phyloP scores from a whole-genome alignment of 1,284 basidiomycete genomes.

The Waitea zeae region DNA sequence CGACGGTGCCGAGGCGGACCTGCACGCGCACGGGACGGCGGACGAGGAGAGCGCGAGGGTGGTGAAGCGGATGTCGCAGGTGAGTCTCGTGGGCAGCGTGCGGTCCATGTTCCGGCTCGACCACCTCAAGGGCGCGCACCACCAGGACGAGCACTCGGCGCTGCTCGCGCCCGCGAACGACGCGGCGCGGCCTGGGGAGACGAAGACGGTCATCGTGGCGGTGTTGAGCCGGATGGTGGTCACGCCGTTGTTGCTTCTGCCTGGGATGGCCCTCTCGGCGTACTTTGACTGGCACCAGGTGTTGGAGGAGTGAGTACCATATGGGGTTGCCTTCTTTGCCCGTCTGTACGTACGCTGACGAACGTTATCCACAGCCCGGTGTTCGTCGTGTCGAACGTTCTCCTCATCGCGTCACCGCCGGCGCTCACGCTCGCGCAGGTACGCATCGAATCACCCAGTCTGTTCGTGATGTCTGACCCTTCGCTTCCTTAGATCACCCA shows the following conservation, averaged over 20 bases:
- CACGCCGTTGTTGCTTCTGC: constrained; percentile 64
- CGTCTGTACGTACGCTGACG: constrained; percentile 1
- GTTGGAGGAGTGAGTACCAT: constrained; percentile 52
- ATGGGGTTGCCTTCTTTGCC: constrained; percentile 3
- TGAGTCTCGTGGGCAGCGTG: constrained; percentile 21
- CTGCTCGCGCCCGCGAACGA: constrained; percentile 8
- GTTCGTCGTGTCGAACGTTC: constrained; percentile 66
- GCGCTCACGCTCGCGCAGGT: constrained; percentile 72
- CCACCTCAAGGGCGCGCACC: neutral
- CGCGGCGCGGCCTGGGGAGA: constrained; percentile 39
- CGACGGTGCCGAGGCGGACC: neutral
- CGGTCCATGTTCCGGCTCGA: constrained; percentile 19
- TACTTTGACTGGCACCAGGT: constrained; percentile 43
- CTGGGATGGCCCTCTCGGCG: constrained; percentile 49
- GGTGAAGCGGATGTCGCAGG: constrained; percentile 9
- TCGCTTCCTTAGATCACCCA: constrained; percentile 63
- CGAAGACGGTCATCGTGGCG: constrained; percentile 66
- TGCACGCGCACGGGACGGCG: constrained; percentile 6
- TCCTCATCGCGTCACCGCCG: constrained; percentile 65
- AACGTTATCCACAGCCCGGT: constrained; percentile 39
- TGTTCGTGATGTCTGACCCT: constrained; percentile 2
- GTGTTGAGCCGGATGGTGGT: constrained; percentile 74
- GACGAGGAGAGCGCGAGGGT: constrained; percentile 10
- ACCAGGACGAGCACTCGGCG: constrained; percentile 8
- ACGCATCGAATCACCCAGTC: too few species aligned